These are phyloP conservation scores for Candida ficus DNA, from an alignment of 805 yeast genomes.

Conservation along the genomic window DNA sequence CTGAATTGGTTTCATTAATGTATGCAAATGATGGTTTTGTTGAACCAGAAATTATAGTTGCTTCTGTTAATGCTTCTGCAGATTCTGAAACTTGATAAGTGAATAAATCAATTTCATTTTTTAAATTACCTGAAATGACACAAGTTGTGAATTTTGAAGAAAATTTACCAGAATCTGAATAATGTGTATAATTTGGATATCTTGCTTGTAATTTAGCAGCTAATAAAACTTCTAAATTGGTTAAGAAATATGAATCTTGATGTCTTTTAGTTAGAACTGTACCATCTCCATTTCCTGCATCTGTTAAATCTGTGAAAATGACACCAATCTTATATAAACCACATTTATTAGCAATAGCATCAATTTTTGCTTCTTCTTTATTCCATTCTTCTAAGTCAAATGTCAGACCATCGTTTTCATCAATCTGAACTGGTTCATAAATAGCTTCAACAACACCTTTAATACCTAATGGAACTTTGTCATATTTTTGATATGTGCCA, in stretches of 20 bases:
- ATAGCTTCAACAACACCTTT: constrained; percentile 93
- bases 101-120: constrained; percentile 85
- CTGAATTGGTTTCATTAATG: constrained; percentile 65
- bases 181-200: constrained; percentile 58
- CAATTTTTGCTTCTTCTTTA: constrained; percentile 39
- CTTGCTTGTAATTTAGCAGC: constrained; percentile 73
- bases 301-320: constrained; percentile 84
- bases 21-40: constrained; percentile 87
- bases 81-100: constrained; percentile 85
- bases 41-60: constrained; percentile 81
- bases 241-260: constrained; percentile 81
- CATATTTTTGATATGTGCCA: constrained; percentile 76
- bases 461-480: constrained; percentile 84
- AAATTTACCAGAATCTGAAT: constrained; percentile 57
- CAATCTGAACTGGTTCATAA: constrained; percentile 87
- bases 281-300: constrained; percentile 83
- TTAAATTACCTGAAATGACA: constrained; percentile 81
- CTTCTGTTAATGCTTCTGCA: constrained; percentile 83
- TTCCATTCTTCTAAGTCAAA: constrained; percentile 50
- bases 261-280: constrained; percentile 90
- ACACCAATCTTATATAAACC: constrained; percentile 76
- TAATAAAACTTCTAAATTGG: constrained; percentile 81
- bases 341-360: constrained; percentile 47
- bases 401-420: constrained; percentile 80
- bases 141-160: constrained; percentile 94